Evolutionary conservation across 1,284 basidiomycete genomes (phyloP), one percentile per base, ranked within the genome.

Genomic region (Fistulina hepatica): DNA sequence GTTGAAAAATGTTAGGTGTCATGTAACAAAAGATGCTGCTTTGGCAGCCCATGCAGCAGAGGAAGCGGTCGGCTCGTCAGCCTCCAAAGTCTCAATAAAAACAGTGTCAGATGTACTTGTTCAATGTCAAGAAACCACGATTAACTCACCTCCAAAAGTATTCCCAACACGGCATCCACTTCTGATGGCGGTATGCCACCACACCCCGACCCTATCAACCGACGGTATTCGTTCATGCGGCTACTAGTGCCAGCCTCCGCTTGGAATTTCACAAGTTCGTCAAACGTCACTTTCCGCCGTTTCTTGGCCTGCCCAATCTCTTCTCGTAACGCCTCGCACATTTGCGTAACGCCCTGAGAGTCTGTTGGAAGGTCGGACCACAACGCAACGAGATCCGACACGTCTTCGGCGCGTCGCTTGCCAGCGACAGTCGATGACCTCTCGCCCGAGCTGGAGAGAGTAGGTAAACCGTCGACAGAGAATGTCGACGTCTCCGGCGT

Each of bases 161-260:
- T 81, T 28, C 75, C 77, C 41, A 94, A 67, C 5, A 90, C 78
- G 44, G 74, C 73, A 50, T 95, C 91, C 21, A 95, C 82, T 48
- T 94, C 89, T 20, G 76, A 68, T 2, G 80, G 70, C 1, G 80
- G 72, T n/a, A 93, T 71, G 1, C 86, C 88, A n/a, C 86, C 85
- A 58, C 88, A 91, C 0, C 86, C 89, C 9, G 88, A 77, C 13
- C 82, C 81, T 50, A 95, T 89, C 38, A 95, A 59, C 44, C 80
- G 69, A 46, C 90, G 68, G 56, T 95, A 97, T 48, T 92, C 83
- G 2, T 75, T 70, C 75, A 95, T 91, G 44, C 80, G 71, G 16
- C 85, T 86, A 21, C 81, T 78, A 1, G 90, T 94, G 5, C 91
- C 91, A 10, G 85, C 79, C 59, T 91, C 88, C 13, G 86, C 81